These are phyloP conservation scores for Penicillium diatomitis DNA, from an alignment of 495 filamentous ascomycete genomes.

Conservation along the genomic window DNA sequence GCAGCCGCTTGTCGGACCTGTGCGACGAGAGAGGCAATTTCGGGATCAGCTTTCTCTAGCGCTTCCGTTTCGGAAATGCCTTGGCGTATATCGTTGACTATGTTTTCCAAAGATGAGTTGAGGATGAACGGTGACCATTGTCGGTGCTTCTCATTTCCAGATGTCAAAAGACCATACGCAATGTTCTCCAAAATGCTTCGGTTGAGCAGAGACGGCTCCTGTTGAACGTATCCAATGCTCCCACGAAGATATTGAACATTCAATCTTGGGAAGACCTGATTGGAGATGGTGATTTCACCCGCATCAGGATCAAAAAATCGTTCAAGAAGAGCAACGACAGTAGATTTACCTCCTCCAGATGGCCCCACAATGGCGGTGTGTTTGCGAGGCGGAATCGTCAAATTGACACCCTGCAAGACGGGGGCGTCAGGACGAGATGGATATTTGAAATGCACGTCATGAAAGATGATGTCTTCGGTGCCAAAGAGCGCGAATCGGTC, in stretches of 20 bases:
- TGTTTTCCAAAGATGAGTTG: slow-evolving; percentile 17
- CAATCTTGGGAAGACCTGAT: slow-evolving; percentile 38
- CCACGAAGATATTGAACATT: slow-evolving; percentile 50
- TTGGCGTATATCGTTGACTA: slow-evolving; percentile 19
- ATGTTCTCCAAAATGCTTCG: slow-evolving; percentile 62
- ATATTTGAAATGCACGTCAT: slow-evolving; percentile 50
- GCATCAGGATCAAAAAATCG: slow-evolving; percentile 39
- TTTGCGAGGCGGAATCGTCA: slow-evolving; percentile 46
- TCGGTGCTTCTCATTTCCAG: slow-evolving; percentile 25
- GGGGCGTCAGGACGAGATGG: slow-evolving; percentile 50
- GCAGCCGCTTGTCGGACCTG: slow-evolving; percentile 30
- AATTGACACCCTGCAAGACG: slow-evolving; percentile 36
- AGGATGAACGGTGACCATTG: slow-evolving; percentile 24
- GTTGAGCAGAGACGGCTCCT: slow-evolving; percentile 54
- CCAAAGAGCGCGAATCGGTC: slow-evolving; percentile 19
- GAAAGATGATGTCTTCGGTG: slow-evolving; percentile 34
- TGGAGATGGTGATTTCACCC: slow-evolving; percentile 41
- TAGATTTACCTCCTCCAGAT: slow-evolving; percentile 65
- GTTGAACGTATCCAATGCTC: slow-evolving; percentile 54
- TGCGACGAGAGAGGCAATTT: slow-evolving; percentile 26
- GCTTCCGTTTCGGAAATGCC: slow-evolving; percentile 17
- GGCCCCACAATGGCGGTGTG: slow-evolving; percentile 58
- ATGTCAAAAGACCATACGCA: slow-evolving; percentile 52
- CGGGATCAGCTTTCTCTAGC: slow-evolving; percentile 8
- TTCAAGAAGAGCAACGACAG: slow-evolving; percentile 46